Conservation (phyloP, 169 alveolate species). For the Toxoplasma gondii region DNA sequence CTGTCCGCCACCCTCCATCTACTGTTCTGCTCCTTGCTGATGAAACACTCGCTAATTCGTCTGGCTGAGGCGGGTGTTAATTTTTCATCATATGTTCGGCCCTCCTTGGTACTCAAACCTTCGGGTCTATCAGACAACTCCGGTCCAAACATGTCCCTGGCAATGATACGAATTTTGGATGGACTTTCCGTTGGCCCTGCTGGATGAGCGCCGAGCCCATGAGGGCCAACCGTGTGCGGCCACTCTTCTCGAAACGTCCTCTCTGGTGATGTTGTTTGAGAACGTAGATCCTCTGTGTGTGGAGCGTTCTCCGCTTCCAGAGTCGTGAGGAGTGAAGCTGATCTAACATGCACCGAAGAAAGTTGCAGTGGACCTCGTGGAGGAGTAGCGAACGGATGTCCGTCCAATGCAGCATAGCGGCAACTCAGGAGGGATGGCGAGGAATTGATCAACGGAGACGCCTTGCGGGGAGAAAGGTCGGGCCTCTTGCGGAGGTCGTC, state of each 20-base stretch:
- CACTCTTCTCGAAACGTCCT: not conserved
- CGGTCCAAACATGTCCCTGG: not conserved
- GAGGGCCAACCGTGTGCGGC: not conserved
- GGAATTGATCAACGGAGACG: conserved; percentile 11
- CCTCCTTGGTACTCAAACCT: not conserved
- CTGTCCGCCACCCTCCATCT: not conserved
- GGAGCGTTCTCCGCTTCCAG: not conserved
- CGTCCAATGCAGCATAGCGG: not conserved
- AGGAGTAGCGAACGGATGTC: not conserved
- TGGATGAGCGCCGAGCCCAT: not conserved
- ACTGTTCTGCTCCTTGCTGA: not conserved
- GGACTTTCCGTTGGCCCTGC: not conserved
- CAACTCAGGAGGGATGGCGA: not conserved
- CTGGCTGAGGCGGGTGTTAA: not conserved
- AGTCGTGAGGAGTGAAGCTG: not conserved
- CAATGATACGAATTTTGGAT: not conserved
- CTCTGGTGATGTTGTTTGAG: not conserved
- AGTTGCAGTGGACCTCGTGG: not conserved
- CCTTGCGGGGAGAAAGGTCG: conserved; percentile 35
- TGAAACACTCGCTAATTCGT: not conserved
- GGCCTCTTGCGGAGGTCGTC: conserved; percentile 49
- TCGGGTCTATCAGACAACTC: not conserved
- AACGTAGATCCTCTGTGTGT: not conserved
- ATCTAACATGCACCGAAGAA: not conserved
- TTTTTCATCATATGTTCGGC: not conserved